Conservation (phyloP, 108 stramenopile genomes). For the Fistulifera solaris region DNA sequence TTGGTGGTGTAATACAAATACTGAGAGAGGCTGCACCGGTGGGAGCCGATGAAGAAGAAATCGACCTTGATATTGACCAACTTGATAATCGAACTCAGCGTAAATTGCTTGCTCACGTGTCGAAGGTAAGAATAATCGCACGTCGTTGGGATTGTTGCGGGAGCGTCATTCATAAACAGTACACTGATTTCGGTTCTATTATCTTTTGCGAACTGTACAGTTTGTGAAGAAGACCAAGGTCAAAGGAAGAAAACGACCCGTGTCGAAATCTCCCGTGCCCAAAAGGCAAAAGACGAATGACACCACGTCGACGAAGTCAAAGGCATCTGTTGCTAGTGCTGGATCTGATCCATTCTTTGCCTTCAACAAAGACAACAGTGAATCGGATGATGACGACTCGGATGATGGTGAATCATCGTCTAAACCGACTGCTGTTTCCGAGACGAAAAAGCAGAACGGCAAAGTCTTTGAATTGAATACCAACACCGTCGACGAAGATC, state of each 20-base stretch:
- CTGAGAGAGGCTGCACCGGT: constrained; percentile 70
- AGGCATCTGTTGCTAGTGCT: constrained; percentile 13
- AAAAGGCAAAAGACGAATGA: constrained; percentile 29
- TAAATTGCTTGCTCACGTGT: constrained; percentile 63
- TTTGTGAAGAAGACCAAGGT: constrained; percentile 29
- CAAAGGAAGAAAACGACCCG: constrained; percentile 19
- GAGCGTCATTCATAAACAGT: neutral
- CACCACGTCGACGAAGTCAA: constrained; percentile 34
- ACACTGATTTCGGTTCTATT: constrained; percentile 7
- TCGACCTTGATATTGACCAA: constrained; percentile 81
- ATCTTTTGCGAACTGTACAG: constrained; percentile 5
- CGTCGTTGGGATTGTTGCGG: neutral
- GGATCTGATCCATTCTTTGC: constrained; percentile 56
- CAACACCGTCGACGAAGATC: constrained; percentile 7
- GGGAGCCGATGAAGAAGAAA: constrained; percentile 72
- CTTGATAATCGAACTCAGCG: constrained; percentile 69
- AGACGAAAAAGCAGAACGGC: neutral
- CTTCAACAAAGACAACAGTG: constrained; percentile 62
- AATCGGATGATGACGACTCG: constrained; percentile 35
- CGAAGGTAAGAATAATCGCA: constrained; percentile 70
- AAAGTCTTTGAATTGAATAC: constrained; percentile 4
- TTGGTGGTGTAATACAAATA: constrained; percentile 72
- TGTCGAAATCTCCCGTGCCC: constrained; percentile 15
- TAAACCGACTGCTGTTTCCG: neutral
- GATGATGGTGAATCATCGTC: constrained; percentile 22